These are phyloP conservation scores for Pseudogymnoascus sp. DNA, from an alignment of 2,329 filamentous ascomycete species.

Conservation along the genomic window DNA sequence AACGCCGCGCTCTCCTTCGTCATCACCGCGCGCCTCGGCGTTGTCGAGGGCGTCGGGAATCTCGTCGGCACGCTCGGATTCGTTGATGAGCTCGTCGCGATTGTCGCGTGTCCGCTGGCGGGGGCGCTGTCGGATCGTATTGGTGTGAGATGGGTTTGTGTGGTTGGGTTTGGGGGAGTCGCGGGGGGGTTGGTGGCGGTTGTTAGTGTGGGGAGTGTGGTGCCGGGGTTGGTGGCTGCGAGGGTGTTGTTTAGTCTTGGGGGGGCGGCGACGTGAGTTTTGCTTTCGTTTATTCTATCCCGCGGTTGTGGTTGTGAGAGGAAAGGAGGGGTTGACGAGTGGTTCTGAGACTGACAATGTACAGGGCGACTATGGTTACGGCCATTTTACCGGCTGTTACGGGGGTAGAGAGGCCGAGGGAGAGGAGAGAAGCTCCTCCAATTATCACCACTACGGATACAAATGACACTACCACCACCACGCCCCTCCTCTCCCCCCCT, in stretches of 20 bases:
- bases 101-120: conserved; percentile 74
- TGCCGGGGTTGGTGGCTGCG: conserved; percentile 78
- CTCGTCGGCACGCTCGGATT: conserved; percentile 80
- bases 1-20: conserved; percentile 80
- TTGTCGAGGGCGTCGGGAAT: conserved; percentile 64
- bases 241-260: conserved; percentile 83
- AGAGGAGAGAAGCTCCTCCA: neutral
- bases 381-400: conserved; percentile 74
- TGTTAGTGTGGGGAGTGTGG: conserved; percentile 79
- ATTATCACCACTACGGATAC: conserved; percentile 27
- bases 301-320: neutral
- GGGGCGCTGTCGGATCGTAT: conserved; percentile 68
- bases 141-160: conserved; percentile 63
- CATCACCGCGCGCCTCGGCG: conserved; percentile 71
- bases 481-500: neutral
- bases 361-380: conserved; percentile 85
- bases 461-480: neutral
- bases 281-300: neutral
- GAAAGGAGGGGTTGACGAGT: neutral
- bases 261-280: conserved; percentile 69
- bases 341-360: conserved; percentile 3
- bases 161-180: conserved; percentile 74
- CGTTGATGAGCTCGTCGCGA: conserved; percentile 71
- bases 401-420: conserved; percentile 28
- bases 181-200: conserved; percentile 68